phyloP scores from a whole-genome alignment of 176 grass and related monocot genomes.

The Ampelocalamus luodianensis region DNA sequence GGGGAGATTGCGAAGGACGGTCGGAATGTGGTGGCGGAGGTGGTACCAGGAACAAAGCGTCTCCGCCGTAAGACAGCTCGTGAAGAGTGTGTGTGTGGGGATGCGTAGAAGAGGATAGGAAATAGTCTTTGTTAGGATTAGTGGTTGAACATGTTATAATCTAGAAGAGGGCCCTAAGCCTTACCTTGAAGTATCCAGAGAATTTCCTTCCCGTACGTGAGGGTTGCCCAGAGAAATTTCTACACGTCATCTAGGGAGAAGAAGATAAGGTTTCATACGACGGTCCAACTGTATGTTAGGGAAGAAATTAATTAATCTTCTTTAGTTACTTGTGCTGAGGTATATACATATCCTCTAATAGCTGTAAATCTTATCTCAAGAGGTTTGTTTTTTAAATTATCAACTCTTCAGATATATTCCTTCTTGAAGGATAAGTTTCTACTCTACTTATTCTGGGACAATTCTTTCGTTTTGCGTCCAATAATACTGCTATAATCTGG shows the following conservation, averaged over 20 bases:
- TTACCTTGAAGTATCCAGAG: too few species aligned
- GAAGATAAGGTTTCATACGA: slow-evolving; percentile 39
- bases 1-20: too few species aligned
- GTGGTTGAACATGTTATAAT: too few species aligned
- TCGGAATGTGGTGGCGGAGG: too few species aligned
- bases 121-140: too few species aligned
- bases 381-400: slow-evolving; percentile 2
- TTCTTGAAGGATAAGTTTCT: not conserved
- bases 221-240: slow-evolving; percentile 2
- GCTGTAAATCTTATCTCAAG: slow-evolving; percentile 30
- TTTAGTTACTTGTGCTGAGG: not conserved
- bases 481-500: not conserved
- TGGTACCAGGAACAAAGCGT: too few species aligned
- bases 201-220: too few species aligned
- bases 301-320: not conserved
- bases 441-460: not conserved
- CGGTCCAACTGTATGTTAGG: not conserved
- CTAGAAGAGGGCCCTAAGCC: too few species aligned
- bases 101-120: too few species aligned
- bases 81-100: too few species aligned
- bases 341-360: slow-evolving; percentile 17
- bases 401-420: not conserved
- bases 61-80: too few species aligned
- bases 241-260: not conserved
- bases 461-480: slow-evolving; percentile 2